These are phyloP conservation scores for Tephrocybe sp. DNA, from an alignment of 768 basidiomycete species.

Conservation along the genomic window DNA sequence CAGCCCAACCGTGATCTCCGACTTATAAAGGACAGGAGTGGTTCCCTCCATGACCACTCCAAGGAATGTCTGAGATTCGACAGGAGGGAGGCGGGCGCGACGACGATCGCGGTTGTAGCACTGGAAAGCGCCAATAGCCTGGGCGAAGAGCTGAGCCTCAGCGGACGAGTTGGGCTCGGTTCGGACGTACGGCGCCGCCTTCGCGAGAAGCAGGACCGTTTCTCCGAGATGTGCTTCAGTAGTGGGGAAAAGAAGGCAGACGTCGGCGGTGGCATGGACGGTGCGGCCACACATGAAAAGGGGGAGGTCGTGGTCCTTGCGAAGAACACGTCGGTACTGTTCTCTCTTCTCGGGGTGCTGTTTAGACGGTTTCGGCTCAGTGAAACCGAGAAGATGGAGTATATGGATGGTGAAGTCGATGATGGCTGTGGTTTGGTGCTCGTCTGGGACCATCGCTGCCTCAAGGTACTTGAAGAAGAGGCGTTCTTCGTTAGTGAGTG, in stretches of 20 bases:
- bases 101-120: constrained; percentile 18
- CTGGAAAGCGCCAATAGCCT: constrained; percentile 21
- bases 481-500: constrained; percentile 16
- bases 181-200: constrained; percentile 8
- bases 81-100: constrained; percentile 14
- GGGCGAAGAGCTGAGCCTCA: constrained; percentile 19
- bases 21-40: constrained; percentile 17
- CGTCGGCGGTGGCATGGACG: constrained; percentile 17
- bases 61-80: constrained; percentile 12
- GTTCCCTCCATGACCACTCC: constrained; percentile 18
- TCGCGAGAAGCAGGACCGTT: constrained; percentile 16
- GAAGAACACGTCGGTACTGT: constrained; percentile 10
- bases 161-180: not conserved
- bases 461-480: constrained; percentile 17
- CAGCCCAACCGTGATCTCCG: constrained; percentile 15
- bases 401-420: constrained; percentile 14
- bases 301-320: constrained; percentile 17
- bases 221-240: not conserved
- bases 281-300: constrained; percentile 21
- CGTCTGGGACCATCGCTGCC: constrained; percentile 9
- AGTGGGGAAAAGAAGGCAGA: constrained; percentile 14
- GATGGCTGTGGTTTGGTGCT: constrained; percentile 8
- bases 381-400: constrained; percentile 17
- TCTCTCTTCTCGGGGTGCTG: constrained; percentile 3
- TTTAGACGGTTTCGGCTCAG: constrained; percentile 8